A percentile compares a stretch with the other conserved stretches of the same genome.
phyloP scores from a whole-genome alignment of 83 land plant species.

The Thuja plicata region DNA sequence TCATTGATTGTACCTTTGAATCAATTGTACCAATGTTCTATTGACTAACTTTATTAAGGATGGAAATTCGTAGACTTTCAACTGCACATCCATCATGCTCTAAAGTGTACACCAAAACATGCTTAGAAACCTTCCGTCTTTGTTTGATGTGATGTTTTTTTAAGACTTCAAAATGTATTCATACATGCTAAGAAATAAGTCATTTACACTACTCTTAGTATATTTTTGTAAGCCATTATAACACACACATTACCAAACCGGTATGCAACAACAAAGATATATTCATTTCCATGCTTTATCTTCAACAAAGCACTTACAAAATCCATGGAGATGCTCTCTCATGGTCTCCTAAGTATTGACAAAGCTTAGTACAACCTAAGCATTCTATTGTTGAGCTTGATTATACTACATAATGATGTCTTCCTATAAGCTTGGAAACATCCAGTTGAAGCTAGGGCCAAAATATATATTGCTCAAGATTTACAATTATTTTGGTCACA shows the following conservation, averaged over 20 bases:
- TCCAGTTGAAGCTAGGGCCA: no score
- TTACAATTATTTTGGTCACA: not conserved
- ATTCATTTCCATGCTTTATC: no score
- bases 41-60: not conserved
- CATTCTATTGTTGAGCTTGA: no score
- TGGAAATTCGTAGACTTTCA: not conserved
- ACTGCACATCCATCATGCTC: not conserved
- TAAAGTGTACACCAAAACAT: not conserved
- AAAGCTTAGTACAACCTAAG: not conserved
- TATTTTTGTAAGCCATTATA: no score
- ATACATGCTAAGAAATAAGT: not conserved
- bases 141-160: not conserved
- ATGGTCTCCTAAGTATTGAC: not conserved
- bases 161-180: not conserved
- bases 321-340: no score
- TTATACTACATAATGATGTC: no score
- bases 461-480: no score
- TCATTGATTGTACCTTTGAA: not conserved
- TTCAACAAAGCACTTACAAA: no score
- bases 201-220: no score
- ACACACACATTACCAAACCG: no score
- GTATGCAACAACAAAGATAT: no score
- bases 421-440: no score
- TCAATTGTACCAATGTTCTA: not conserved
- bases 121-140: not conserved